Conservation (phyloP, 371 early-diverging fungal species). For the Fennellomyces sp. region DNA sequence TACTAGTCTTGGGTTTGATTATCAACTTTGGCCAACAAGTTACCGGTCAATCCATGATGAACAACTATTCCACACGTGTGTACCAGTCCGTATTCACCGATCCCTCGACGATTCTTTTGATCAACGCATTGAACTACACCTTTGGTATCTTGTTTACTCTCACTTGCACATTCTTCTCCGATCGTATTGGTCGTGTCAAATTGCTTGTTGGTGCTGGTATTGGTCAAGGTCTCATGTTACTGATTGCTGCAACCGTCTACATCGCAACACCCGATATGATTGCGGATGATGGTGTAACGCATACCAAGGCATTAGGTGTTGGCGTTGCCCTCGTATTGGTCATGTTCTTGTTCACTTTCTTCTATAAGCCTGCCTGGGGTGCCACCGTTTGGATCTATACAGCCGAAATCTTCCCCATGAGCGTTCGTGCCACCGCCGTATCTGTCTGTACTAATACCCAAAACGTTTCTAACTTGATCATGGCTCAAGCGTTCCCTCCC, state of each 20-base stretch:
- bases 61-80: slow-evolving; percentile 29
- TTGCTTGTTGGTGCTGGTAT: slow-evolving; percentile 24
- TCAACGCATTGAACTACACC: slow-evolving; percentile 30
- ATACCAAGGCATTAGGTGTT: slow-evolving; percentile 16
- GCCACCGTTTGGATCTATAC: slow-evolving; percentile 91
- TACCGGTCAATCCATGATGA: slow-evolving; percentile 38
- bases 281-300: slow-evolving; percentile 2
- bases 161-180: slow-evolving; percentile 28
- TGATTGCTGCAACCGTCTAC: slow-evolving; percentile 31
- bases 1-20: slow-evolving; percentile 25
- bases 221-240: slow-evolving; percentile 22
- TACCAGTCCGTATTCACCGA: slow-evolving; percentile 24
- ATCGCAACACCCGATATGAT: slow-evolving; percentile 14
- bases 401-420: slow-evolving; percentile 79
- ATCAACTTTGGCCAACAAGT: slow-evolving; percentile 37
- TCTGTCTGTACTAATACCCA: slow-evolving; percentile 83
- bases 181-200: slow-evolving; percentile 22
- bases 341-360: slow-evolving; percentile 33
- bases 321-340: slow-evolving; percentile 24
- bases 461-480: slow-evolving; percentile 74
- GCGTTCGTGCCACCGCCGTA: slow-evolving; percentile 74
- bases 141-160: slow-evolving; percentile 35
- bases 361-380: slow-evolving; percentile 70
- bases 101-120: slow-evolving; percentile 23
- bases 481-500: slow-evolving; percentile 63